These are phyloP conservation scores for Paramecium sexaurelia DNA, from an alignment of 73 alveolate genomes.

Conservation along the genomic window DNA sequence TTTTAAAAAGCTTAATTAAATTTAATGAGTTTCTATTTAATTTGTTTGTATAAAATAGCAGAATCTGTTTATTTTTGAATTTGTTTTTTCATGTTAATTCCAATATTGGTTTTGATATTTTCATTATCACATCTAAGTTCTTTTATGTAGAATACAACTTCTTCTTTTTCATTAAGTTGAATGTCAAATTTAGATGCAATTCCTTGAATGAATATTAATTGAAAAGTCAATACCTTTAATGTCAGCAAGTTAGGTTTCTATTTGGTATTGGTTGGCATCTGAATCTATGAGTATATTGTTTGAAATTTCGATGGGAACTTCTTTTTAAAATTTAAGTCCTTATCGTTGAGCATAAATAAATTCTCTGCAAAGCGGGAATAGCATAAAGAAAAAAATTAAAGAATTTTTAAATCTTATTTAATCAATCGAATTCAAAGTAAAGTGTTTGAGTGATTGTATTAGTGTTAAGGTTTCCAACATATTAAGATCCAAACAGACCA, in stretches of 20 bases:
- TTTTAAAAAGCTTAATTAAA: not conserved
- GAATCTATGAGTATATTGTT: not conserved
- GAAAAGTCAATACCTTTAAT: not conserved
- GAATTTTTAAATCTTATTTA: conserved; percentile 3
- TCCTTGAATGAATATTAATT: not conserved
- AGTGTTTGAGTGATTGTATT: not conserved
- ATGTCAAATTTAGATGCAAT: not conserved
- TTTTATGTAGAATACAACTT: not conserved
- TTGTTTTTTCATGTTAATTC: not conserved
- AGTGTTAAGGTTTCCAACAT: not conserved
- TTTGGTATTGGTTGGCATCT: not conserved
- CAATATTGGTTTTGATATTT: not conserved
- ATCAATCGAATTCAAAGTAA: conserved; percentile 15
- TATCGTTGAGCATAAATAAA: not conserved
- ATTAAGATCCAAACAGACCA: not conserved
- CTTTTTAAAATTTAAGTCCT: conserved; percentile 6
- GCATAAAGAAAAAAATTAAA: not conserved
- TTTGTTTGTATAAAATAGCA: not conserved
- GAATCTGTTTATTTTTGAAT: not conserved
- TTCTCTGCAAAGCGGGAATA: conserved; percentile 50
- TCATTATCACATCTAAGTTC: not conserved
- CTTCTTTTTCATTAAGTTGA: not conserved
- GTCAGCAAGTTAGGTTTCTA: not conserved
- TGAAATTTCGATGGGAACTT: not conserved
- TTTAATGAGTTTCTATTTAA: not conserved